Base-by-base conservation (phyloP, 257 asterid species). In the Scutellaria baicalensis region DNA sequence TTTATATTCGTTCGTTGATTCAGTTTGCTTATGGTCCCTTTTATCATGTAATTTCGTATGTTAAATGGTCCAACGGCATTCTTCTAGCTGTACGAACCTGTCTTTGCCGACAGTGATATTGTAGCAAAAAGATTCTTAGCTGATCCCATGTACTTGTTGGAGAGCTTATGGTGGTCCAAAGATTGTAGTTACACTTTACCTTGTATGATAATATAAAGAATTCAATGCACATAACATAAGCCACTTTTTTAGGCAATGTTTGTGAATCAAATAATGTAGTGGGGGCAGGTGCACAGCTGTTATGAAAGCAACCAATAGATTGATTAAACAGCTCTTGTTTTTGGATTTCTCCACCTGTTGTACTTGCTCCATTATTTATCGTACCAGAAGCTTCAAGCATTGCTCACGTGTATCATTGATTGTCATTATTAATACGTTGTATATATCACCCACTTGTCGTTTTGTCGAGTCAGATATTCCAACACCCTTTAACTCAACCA, bases 1-100 rank as follows among this genome's bases (percentile, higher is more conserved):
- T 69, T 69, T 47, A 63, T 61, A 69, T 75, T 75, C 70, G 50
- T 75, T 74, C 10, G 51, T 67, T 68, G 52, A 57, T 42, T 66
- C 64, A 58, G 43, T 50, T 17, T 12, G 50, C 45, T 42, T n/a
- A 58, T 12, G 20, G 42, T 14, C 9, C 14, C 9, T 3, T 18
- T 8, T 20, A 2, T 50, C 17, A 3, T 6, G 7, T n/a, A 43
- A 9, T 1, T 47, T 47, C 14, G 52, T n/a, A 16, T 48, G n/a
- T 1, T 12, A 12, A 23, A 23, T 23, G 31, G 1, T 23, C 31
- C 31, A 23, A 23, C 1, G 33, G 33, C 33, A 27, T 27, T 27
- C 4, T 3, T 27, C 4, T 27, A 27, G 33, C 0, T 5, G 33
- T 27, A 27, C 16, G 55, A 14, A 14, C 10, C 10, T 1, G 39